A percentile compares a stretch with the other conserved stretches of the same genome.
Evolutionary conservation across 495 filamentous ascomycete genomes (phyloP).

Genomic region (Thozetella sp.): DNA sequence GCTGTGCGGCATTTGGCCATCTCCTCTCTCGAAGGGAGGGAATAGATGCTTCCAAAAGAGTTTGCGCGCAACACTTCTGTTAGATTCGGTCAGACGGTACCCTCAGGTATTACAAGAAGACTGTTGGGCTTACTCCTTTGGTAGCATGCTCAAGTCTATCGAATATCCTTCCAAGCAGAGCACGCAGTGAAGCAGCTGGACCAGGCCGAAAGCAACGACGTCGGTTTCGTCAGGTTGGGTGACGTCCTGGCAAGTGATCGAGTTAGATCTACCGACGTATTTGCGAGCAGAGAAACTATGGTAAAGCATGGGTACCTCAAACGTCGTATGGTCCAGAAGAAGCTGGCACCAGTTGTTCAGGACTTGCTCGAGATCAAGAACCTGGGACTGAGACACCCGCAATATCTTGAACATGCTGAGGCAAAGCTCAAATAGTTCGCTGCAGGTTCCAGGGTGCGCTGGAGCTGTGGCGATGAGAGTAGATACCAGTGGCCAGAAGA

Average conservation of each 20-base stretch:
- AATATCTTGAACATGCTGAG: slow-evolving; percentile 57
- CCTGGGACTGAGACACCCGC: slow-evolving; percentile 45
- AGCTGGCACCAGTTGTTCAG: slow-evolving; percentile 18
- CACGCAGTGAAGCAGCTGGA: slow-evolving; percentile 26
- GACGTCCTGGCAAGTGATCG: slow-evolving; percentile 34
- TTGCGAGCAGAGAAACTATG: background rate
- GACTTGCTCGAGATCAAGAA: slow-evolving; percentile 44
- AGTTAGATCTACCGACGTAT: background rate
- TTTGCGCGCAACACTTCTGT: slow-evolving; percentile 52
- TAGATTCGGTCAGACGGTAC: background rate
- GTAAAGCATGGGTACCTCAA: slow-evolving; percentile 17
- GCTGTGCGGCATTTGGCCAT: slow-evolving; percentile 6
- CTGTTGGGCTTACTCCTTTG: slow-evolving; percentile 8
- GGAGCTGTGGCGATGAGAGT: slow-evolving; percentile 40
- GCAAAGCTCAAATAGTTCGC: slow-evolving; percentile 44
- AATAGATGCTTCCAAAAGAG: slow-evolving; percentile 74
- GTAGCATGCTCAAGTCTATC: background rate
- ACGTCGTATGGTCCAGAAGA: slow-evolving; percentile 27
- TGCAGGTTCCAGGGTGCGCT: slow-evolving; percentile 31
- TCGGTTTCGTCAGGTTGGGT: slow-evolving; percentile 53
- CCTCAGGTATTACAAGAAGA: slow-evolving; percentile 7
- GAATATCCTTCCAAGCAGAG: slow-evolving; percentile 6
- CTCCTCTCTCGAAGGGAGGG: slow-evolving; percentile 51
- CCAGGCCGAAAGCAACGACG: slow-evolving; percentile 45
- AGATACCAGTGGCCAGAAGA: slow-evolving; percentile 51